These are phyloP conservation scores for Cladosporium velox DNA, from an alignment of 2,329 filamentous ascomycete species.

Conservation along the genomic window DNA sequence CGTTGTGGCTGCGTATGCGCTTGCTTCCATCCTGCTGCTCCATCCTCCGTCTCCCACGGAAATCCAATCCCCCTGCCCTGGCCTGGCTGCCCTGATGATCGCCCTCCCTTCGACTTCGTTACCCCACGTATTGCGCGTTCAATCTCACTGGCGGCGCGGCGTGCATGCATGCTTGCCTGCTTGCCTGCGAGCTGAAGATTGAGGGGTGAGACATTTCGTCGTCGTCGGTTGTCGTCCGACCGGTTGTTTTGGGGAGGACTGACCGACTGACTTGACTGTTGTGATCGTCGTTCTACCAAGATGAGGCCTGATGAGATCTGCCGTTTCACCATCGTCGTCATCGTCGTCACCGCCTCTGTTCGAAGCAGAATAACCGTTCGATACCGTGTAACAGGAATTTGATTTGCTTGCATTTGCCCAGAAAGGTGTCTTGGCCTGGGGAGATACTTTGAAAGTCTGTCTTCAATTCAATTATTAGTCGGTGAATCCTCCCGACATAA, in stretches of 20 bases:
- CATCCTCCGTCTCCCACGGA: background rate
- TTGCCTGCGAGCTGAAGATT: slow-evolving; percentile 13
- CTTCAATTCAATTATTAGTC: background rate
- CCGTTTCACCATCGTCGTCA: background rate
- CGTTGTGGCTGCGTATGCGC: background rate
- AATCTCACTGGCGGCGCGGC: slow-evolving; percentile 13
- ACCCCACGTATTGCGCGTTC: slow-evolving; percentile 22
- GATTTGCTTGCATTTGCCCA: background rate
- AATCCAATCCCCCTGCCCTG: background rate
- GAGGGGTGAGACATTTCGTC: background rate
- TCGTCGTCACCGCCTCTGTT: background rate
- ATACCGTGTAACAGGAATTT: background rate
- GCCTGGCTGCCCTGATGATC: slow-evolving; percentile 11
- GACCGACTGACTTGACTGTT: background rate
- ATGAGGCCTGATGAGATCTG: background rate
- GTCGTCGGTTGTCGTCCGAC: background rate
- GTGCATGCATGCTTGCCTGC: background rate
- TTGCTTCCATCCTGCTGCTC: background rate
- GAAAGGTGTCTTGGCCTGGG: background rate
- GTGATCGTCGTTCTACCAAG: background rate
- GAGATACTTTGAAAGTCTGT: background rate
- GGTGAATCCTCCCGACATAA: background rate
- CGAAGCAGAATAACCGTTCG: background rate
- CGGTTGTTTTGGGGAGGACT: background rate
- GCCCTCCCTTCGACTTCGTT: background rate